Percentiles rank a stretch among this genome's conserved stretches.
These are phyloP conservation scores for Eremothecium coryli DNA, from an alignment of 1,139 yeast genomes.

Conservation along the genomic window DNA sequence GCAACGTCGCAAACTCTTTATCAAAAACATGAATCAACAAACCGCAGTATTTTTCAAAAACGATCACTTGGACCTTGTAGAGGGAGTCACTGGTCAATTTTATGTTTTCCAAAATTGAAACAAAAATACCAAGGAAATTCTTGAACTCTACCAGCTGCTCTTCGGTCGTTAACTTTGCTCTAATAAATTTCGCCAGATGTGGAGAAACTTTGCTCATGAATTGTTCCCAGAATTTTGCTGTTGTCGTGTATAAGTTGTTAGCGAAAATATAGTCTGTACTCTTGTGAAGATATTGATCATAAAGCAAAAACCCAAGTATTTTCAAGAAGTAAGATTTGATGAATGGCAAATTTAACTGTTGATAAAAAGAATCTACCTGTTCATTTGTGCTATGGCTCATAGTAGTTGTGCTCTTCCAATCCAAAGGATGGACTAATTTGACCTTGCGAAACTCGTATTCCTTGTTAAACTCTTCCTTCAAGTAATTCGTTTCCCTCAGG, in stretches of 20 bases:
- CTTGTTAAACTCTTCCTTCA: constrained; percentile 55
- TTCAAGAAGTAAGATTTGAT: constrained; percentile 51
- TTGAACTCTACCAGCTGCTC: constrained; percentile 40
- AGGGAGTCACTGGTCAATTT: constrained; percentile 53
- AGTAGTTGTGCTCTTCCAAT: constrained; percentile 30
- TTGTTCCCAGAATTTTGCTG: constrained; percentile 75
- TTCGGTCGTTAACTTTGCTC: constrained; percentile 28
- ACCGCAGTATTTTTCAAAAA: constrained; percentile 55
- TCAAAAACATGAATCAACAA: constrained; percentile 50
- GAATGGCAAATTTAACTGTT: constrained; percentile 25
- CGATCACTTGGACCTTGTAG: constrained; percentile 50
- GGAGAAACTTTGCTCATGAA: constrained; percentile 53
- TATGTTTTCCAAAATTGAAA: constrained; percentile 69
- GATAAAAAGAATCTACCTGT: constrained; percentile 20
- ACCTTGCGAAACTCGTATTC: constrained; percentile 71
- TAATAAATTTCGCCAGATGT: constrained; percentile 34
- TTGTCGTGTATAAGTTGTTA: constrained; percentile 42
- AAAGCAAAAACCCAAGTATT: constrained; percentile 66
- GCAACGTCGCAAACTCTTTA: constrained; percentile 49
- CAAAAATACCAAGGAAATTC: constrained; percentile 58
- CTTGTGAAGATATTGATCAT: constrained; percentile 58
- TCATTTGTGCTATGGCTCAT: constrained; percentile 17
- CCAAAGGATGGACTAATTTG: constrained; percentile 57
- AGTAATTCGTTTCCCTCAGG: constrained; percentile 51
- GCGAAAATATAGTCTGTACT: constrained; percentile 50